Conservation (phyloP, 163 green algal genomes). For the Smithsoniella earleae region DNA sequence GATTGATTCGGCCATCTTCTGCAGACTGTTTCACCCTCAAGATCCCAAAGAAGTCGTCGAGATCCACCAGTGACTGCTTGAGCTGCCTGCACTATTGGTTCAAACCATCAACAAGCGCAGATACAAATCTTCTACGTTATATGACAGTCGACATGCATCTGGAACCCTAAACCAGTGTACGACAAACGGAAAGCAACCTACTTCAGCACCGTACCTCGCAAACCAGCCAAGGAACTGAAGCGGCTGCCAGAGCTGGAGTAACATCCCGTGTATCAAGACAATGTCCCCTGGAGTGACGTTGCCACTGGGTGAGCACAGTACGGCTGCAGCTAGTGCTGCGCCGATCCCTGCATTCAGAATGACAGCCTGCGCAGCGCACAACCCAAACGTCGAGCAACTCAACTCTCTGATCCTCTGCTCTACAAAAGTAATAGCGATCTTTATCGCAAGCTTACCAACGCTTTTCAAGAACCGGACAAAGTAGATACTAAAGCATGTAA, state of each 20-base stretch:
- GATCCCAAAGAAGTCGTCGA: constrained; percentile 85
- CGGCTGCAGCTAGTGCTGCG: constrained; percentile 35
- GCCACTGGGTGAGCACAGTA: background rate
- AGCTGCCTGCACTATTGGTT: constrained; percentile 59
- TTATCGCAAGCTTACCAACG: no score
- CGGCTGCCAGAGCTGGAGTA: constrained; percentile 90
- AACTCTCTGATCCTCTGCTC: no score
- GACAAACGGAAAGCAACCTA: no score
- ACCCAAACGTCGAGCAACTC: no score
- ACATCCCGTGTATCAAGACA: constrained; percentile 86
- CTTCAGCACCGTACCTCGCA: constrained; percentile 37
- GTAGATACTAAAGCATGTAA: no score
- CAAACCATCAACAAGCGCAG: no score
- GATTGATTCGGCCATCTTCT: constrained; percentile 44
- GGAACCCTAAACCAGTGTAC: no score
- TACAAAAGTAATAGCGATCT: no score
- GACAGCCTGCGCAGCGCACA: no score
- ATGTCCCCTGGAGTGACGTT: constrained; percentile 74
- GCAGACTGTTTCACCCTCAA: constrained; percentile 57
- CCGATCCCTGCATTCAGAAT: constrained; percentile 62
- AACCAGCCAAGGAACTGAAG: constrained; percentile 85
- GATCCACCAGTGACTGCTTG: constrained; percentile 78
- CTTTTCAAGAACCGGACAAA: no score
- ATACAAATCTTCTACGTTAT: no score
- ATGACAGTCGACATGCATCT: no score